A percentile compares a stretch with the other conserved stretches of the same genome.
These are phyloP conservation scores for Alternaria sp. DNA, from an alignment of 2,329 filamentous ascomycete genomes.

Conservation along the genomic window DNA sequence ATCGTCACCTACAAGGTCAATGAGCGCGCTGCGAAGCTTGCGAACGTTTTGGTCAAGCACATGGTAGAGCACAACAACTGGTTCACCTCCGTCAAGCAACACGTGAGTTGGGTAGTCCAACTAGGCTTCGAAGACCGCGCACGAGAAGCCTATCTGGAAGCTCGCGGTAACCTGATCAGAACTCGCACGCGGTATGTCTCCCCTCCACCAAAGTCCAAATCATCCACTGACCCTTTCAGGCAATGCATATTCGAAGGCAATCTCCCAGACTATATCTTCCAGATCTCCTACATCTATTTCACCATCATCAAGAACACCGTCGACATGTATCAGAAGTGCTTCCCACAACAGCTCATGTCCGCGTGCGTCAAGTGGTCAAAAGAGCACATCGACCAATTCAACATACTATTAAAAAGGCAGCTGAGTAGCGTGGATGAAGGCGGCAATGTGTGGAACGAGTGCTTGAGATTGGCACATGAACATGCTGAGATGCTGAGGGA, in stretches of 20 bases:
- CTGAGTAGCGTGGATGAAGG: slow-evolving; percentile 82
- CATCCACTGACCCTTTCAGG: slow-evolving; percentile 52
- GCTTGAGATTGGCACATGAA: slow-evolving; percentile 79
- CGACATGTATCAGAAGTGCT: slow-evolving; percentile 78
- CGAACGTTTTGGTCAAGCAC: slow-evolving; percentile 76
- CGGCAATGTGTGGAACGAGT: slow-evolving; percentile 80
- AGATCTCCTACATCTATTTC: slow-evolving; percentile 95
- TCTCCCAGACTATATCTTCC: slow-evolving; percentile 90
- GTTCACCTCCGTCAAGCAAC: slow-evolving; percentile 76
- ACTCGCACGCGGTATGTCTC: slow-evolving; percentile 75
- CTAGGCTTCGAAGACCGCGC: slow-evolving; percentile 91
- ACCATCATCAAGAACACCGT: slow-evolving; percentile 93
- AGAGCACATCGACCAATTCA: slow-evolving; percentile 90
- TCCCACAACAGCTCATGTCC: slow-evolving; percentile 85
- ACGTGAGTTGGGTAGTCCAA: slow-evolving; percentile 82
- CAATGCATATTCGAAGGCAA: slow-evolving; percentile 96
- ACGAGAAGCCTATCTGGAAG: slow-evolving; percentile 82
- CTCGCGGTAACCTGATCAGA: slow-evolving; percentile 77
- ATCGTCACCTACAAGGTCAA: slow-evolving; percentile 92
- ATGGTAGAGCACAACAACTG: slow-evolving; percentile 80
- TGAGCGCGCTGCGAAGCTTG: slow-evolving; percentile 79
- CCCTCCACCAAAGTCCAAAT: background rate
- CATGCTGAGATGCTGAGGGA: slow-evolving; percentile 82
- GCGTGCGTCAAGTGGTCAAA: slow-evolving; percentile 99
- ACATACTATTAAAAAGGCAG: slow-evolving; percentile 79